phyloP scores from a whole-genome alignment of 345 rosid genomes.

The Orychophragmus violaceus region DNA sequence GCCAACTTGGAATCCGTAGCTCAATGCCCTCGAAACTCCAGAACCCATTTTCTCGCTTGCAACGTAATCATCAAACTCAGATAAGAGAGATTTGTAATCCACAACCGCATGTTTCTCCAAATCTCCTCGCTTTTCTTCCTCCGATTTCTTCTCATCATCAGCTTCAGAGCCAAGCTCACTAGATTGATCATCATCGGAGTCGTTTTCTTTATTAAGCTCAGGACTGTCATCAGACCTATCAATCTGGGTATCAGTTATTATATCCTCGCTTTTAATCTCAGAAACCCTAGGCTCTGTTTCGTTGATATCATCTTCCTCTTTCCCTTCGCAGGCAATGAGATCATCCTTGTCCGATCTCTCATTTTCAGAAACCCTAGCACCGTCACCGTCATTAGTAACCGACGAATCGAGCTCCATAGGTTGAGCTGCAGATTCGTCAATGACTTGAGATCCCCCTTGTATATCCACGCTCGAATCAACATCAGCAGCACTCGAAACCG shows the following conservation, averaged over 20 bases:
- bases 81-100: slow-evolving; percentile 52
- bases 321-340: not conserved
- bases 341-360: slow-evolving; percentile 6
- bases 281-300: slow-evolving; percentile 28
- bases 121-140: slow-evolving; percentile 14
- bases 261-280: slow-evolving; percentile 23
- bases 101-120: slow-evolving; percentile 3
- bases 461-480: not conserved
- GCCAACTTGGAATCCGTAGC: slow-evolving; percentile 81
- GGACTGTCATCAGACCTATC: slow-evolving; percentile 5
- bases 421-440: not conserved
- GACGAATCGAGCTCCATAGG: slow-evolving; percentile 24
- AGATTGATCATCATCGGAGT: slow-evolving; percentile 19
- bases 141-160: too few relatives aligned
- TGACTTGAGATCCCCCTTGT: not conserved
- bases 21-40: slow-evolving; percentile 65
- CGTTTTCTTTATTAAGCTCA: slow-evolving; percentile 3
- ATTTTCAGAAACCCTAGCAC: slow-evolving; percentile 23
- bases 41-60: slow-evolving; percentile 68
- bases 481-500: not conserved
- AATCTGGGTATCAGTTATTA: slow-evolving; percentile 1
- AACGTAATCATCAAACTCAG: slow-evolving; percentile 87
- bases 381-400: not conserved
- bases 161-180: slow-evolving; percentile 27
- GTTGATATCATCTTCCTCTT: not conserved